Base-by-base conservation (phyloP, 148 eudicot genomes). In the Persicaria tinctoria region DNA sequence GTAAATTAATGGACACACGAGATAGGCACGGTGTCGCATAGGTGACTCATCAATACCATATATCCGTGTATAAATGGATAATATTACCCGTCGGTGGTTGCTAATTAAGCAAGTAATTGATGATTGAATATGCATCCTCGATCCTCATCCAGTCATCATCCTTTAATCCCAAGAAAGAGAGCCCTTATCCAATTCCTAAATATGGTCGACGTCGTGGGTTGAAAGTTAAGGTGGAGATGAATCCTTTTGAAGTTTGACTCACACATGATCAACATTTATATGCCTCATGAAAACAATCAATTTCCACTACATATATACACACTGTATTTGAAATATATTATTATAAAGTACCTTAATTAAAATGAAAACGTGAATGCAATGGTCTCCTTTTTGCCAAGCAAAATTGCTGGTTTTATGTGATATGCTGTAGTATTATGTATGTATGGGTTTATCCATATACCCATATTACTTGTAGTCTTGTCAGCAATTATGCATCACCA, bases 201-300 rank as follows among this genome's bases (percentile, higher is more conserved):
- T 32, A 32, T 32, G 41, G 3, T 32, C 41, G 41, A 32, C 41
- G 41, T 32, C 3, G 41, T 32, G 17, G 63, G 63, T 20, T 3
- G 64, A 32, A 20, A 5, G 5, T 57, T 57, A 57, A 5, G 1
- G 62, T 2, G 41, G 41, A 32, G 41, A 32, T 32, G 0, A 2
- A 32, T 32, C 38, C 1, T 32, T 32, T 32, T 32, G 2, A 32
- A 32, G 3, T 32, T 32, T 6, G 14, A 55, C 10, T 27, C 66
- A 20, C 66, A 23, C 66, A 60, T 63, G 69, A 63, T 8, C 69
- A 63, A 62, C 68, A 63, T 63, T 63, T 63, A 63, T 63, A 27
- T 38, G 16, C 11, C 16, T 32, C 68, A 63, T 23, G 68, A 27
- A 57, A 57, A 51, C 18, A 20, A 20, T 57, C 10, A 57, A 18